These are phyloP conservation scores for Thuja plicata DNA, from an alignment of 83 land plant genomes.

Conservation along the genomic window DNA sequence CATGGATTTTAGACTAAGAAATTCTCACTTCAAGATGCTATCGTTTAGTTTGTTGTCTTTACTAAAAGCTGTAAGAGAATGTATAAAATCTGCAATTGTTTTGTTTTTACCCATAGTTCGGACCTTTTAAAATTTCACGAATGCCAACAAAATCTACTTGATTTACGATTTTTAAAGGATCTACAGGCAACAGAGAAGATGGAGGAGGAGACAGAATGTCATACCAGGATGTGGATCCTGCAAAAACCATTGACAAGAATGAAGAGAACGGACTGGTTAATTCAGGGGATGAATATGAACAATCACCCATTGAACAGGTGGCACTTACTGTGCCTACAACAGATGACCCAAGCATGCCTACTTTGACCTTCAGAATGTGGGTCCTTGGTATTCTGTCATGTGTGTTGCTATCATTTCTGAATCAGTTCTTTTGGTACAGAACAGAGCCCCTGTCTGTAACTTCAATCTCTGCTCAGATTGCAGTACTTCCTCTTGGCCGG, in stretches of 20 bases:
- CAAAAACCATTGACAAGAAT: background rate
- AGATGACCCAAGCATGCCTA: conserved; percentile 64
- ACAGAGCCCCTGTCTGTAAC: conserved; percentile 43
- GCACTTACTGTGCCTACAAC: conserved; percentile 66
- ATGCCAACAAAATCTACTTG: background rate
- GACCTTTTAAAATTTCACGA: too few species aligned
- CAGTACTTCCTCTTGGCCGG: conserved; percentile 69
- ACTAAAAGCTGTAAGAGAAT: background rate
- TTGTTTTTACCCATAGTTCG: background rate
- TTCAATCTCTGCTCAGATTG: conserved; percentile 59
- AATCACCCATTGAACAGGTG: conserved; percentile 63
- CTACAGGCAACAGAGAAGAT: background rate
- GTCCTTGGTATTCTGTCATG: conserved; percentile 56
- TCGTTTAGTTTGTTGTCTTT: background rate
- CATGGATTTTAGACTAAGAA: too few species aligned
- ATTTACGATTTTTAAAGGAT: background rate
- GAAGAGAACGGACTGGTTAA: background rate
- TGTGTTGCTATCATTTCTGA: conserved; percentile 60
- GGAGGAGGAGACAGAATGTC: background rate
- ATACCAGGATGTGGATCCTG: background rate
- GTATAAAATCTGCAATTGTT: background rate
- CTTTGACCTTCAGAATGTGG: conserved; percentile 76
- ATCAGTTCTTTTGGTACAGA: conserved; percentile 81
- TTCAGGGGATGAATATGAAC: conserved; percentile 18
- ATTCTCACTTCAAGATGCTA: too few species aligned